These are phyloP conservation scores for Euphorbia pulcherrima DNA, from an alignment of 345 rosid genomes.

Conservation along the genomic window DNA sequence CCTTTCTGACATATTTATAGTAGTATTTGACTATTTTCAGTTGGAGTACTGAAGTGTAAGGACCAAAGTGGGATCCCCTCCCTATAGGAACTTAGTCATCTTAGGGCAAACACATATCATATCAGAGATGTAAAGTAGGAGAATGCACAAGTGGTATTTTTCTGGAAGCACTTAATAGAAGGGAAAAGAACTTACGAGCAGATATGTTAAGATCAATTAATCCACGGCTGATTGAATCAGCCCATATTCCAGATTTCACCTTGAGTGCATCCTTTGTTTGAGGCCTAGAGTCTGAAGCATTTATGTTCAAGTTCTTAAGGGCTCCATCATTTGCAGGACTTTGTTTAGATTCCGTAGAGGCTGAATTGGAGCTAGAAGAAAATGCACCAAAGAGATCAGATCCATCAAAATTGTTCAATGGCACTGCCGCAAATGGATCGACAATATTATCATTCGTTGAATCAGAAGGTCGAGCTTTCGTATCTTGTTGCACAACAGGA, in stretches of 20 bases:
- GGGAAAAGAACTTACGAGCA: slow-evolving; percentile 68
- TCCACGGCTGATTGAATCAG: slow-evolving; percentile 95
- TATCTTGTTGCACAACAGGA: slow-evolving; percentile 52
- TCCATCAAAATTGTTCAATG: slow-evolving; percentile 70
- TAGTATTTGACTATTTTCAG: background rate
- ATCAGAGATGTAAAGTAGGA: background rate
- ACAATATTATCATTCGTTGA: slow-evolving; percentile 35
- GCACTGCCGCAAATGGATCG: slow-evolving; percentile 88
- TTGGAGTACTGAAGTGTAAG: background rate
- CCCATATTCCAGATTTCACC: slow-evolving; percentile 96
- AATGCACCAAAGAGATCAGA: slow-evolving; percentile 83
- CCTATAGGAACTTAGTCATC: background rate
- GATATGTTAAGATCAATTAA: slow-evolving; percentile 93
- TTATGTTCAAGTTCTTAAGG: slow-evolving; percentile 37
- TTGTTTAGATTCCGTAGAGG: slow-evolving; percentile 42
- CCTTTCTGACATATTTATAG: too few species aligned
- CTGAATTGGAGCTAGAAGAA: slow-evolving; percentile 52
- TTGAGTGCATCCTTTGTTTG: slow-evolving; percentile 53
- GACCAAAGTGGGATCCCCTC: background rate
- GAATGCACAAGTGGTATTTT: background rate
- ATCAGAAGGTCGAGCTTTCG: slow-evolving; percentile 35
- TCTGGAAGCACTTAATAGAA: slow-evolving; percentile 4
- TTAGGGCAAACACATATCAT: background rate
- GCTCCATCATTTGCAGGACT: slow-evolving; percentile 32
- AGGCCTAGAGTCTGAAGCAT: slow-evolving; percentile 39